Evolutionary conservation across 768 basidiomycete genomes (phyloP), one percentile per base, ranked within the genome.

Genomic region (Pulveroboletus sp.): DNA sequence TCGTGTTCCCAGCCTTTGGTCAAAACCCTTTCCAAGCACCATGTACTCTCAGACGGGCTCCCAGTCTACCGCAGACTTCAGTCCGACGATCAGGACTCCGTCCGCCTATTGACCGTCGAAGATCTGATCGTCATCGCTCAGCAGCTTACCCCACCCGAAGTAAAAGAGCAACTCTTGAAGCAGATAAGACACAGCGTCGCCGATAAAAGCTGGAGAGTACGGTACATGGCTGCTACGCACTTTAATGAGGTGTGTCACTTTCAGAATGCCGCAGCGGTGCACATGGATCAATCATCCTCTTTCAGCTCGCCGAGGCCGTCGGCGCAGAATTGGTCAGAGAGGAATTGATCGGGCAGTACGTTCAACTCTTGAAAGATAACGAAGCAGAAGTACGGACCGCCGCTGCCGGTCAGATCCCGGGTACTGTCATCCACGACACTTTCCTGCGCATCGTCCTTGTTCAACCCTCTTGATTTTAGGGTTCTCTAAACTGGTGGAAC

Each of bases 301-400:
- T 46, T n/a, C 51, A 94, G 91, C 82, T 99, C 46, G 93, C 95
- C 1, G 87, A 92, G 63, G 85, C 90, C 8, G 88, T 97, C 14
- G 95, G 97, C 4, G 72, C 78, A 51, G 92, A 94, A 41, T 79
- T 98, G 46, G 90, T 97, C 38, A 79, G 92, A 56, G 95, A 97
- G 57, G 97, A 99, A 64, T 72, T 98, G 52, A 93, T 94, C 55
- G 82, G 82, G 24, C 93, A 95, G 53, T 98, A 87, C 67, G 92
- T 97, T 6, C 85, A 90, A 50, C 76, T 99, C 47, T 74, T 99
- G 63, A 98, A 97, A 69, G 97, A 99, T 64, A 95, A 95, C 61
- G 97, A 99, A 71, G 97, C 97, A 17, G 97, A 99, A 71, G 97
- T 97, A 35, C 84, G 94, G 55, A 97, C 94, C 42, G 95, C 97